Conservation (phyloP, 164 flowering plant genomes). For the Magnolia kwangsiensis region DNA sequence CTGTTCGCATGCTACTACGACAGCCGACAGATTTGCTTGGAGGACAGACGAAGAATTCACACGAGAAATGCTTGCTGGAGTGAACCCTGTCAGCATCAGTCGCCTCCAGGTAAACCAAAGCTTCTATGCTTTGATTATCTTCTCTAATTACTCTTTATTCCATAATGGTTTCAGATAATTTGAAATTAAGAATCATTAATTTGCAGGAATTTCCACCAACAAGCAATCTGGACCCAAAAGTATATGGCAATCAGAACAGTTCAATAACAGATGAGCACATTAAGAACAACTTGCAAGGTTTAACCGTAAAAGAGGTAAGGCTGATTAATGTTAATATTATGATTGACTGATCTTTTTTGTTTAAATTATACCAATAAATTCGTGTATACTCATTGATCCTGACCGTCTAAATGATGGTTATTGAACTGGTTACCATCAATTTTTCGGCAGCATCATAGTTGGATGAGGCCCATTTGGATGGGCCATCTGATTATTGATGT, state of each 20-base stretch:
- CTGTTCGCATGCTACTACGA: neutral
- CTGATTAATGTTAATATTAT: neutral
- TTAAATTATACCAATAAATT: no score
- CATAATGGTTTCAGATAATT: neutral
- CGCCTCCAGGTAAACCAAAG: constrained; percentile 48
- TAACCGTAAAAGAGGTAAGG: constrained; percentile 56
- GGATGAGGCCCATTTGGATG: no score
- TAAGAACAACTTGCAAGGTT: constrained; percentile 54
- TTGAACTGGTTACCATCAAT: neutral
- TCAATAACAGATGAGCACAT: constrained; percentile 51
- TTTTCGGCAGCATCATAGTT: neutral
- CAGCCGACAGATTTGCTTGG: constrained; percentile 79
- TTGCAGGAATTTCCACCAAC: constrained; percentile 78
- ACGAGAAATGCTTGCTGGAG: constrained; percentile 92
- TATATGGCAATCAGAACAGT: constrained; percentile 66
- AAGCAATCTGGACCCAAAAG: constrained; percentile 63
- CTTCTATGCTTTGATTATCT: neutral
- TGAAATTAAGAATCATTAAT: neutral
- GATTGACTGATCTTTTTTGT: no score
- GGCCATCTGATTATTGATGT: no score
- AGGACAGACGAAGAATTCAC: constrained; percentile 91
- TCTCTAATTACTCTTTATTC: neutral
- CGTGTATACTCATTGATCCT: neutral
- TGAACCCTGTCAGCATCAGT: constrained; percentile 72
- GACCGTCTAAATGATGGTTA: neutral